Evolutionary conservation across 2,329 filamentous ascomycete species (phyloP), one percentile per base, ranked within the genome.

Genomic region (Metarhizium humberi): DNA sequence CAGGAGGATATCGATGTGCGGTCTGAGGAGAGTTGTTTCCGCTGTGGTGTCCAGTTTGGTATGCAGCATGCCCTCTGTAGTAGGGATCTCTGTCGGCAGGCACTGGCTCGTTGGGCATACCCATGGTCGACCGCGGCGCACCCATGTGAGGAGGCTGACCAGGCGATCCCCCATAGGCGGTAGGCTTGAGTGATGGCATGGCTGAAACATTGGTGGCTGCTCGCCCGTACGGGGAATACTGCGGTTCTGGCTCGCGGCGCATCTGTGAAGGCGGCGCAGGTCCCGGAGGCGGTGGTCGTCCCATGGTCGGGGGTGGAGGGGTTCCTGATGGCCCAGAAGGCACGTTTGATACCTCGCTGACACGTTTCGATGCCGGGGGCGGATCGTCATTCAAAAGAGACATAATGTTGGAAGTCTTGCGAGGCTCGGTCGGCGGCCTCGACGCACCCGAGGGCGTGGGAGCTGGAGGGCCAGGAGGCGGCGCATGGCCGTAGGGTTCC

Each of bases 371-470:
- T 6, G 76, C 70, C 6, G 75, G 70, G 3, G 71, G 71, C 7
- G 77, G 75, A 53, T 85, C 82, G 58, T 85, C 80, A 60, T 84
- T 84, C 3, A 86, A 72, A 57, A 86, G 67, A 0, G 81, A 80
- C 77, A 85, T 83, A 58, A 86, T 76, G 59, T 73, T 85, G 14
- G 81, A 84, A 7, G 77, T 83, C 70, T 85, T 85, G n/a, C 78
- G 75, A 50, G 70, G 70, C 60, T 80, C 78, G 2, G 77, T 65
- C 43, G 74, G 67, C 32, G 74, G 71, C 3, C 71, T 69, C n/a
- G 64, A 60, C 4, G 58, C 60, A 36, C 16, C 50, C 29, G 52
- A 20, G 11, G 55, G 49, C 4, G 49, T 45, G 8, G 55, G 20
- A 16, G 16, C 18, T 6, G 52, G 20, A 13, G 49, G 40, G 30